A percentile compares a stretch with the other conserved stretches of the same genome.
Evolutionary conservation across 306 rosid genomes (phyloP).

Genomic region (Dryas drummondii): DNA sequence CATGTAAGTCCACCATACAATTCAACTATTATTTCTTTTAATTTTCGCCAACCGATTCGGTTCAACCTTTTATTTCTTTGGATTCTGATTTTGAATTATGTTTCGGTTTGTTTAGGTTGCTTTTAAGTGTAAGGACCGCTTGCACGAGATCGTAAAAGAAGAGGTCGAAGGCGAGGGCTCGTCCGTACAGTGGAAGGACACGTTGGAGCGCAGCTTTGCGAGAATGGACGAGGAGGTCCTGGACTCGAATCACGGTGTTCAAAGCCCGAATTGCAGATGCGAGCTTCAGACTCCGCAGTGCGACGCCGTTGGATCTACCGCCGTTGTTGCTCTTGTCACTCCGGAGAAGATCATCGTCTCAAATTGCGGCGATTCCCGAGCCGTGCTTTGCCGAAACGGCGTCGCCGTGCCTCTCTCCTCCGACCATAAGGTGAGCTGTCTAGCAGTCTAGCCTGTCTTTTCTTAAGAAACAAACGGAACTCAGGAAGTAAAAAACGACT

Average conservation of each 20-base stretch:
- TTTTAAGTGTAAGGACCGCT: conserved; percentile 38
- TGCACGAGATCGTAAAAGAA: conserved; percentile 47
- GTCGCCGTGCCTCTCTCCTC: conserved; percentile 68
- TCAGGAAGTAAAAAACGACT: not conserved
- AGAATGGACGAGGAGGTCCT: conserved; percentile 47
- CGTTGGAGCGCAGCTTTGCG: conserved; percentile 40
- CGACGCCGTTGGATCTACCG: conserved; percentile 94
- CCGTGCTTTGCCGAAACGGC: conserved; percentile 75
- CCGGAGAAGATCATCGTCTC: conserved; percentile 66
- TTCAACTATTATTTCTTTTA: not conserved
- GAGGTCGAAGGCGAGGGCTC: conserved; percentile 25
- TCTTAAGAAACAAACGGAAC: not conserved
- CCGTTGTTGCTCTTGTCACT: conserved; percentile 53
- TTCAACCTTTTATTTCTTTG: not conserved
- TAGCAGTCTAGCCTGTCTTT: not conserved
- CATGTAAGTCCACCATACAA: conserved; percentile 47
- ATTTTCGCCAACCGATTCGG: not conserved
- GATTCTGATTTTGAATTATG: not conserved
- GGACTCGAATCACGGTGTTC: not conserved
- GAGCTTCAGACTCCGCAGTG: conserved; percentile 66
- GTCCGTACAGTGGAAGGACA: conserved; percentile 36
- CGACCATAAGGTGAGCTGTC: conserved; percentile 69
- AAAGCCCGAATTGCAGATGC: conserved; percentile 40
- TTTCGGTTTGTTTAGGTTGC: conserved; percentile 33
- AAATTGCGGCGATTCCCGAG: conserved; percentile 94